Evolutionary conservation across 805 yeast species (phyloP), one percentile per base, ranked within the genome.

Genomic region (Wickerhamomyces tratensis): DNA sequence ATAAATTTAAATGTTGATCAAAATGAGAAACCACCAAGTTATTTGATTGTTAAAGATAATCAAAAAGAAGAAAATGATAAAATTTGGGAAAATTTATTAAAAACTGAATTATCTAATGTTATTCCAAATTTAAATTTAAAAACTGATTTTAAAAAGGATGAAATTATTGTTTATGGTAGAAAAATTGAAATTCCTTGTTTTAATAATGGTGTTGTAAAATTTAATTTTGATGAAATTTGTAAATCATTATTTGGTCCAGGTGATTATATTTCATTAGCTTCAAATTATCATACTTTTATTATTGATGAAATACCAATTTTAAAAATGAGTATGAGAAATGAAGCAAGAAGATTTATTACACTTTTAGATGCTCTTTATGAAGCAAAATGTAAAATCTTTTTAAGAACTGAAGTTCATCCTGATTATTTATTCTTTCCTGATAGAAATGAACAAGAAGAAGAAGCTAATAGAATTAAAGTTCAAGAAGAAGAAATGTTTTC

Each of bases 401-500:
- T 82, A 46, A 59, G 79, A 43, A 57, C 73, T 31, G 80, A 71
- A 38, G 75, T 64, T 0, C 63, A 58, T 1, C 66, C 77, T 8
- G 77, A 76, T 34, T 55, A 62, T n/a, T 49, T 82, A 25, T 82
- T 82, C 59, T 82, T 82, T 59, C 86, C 87, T 0, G 83, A 74
- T 34, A 49, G 54, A 7, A 30, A 43, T 10, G 60, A 53, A 33
- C 61, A 57, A 25, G 56, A 53, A 5, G 53, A 43, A 9, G 58
- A 57, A 25, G 52, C 52, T 7, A 65, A 67, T 45, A 57, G 69
- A 41, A 53, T 72, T 26, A 62, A 63, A 43, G 78, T 75, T 7
- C 81, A 75, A 49, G 79, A 78, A 42, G 81, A 77, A 50, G 89
- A 82, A 52, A 79, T 79, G 86, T 80, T 65, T 54, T 74, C 86